These are phyloP conservation scores for Lentinula detonsa DNA, from an alignment of 768 basidiomycete species.

Conservation along the genomic window DNA sequence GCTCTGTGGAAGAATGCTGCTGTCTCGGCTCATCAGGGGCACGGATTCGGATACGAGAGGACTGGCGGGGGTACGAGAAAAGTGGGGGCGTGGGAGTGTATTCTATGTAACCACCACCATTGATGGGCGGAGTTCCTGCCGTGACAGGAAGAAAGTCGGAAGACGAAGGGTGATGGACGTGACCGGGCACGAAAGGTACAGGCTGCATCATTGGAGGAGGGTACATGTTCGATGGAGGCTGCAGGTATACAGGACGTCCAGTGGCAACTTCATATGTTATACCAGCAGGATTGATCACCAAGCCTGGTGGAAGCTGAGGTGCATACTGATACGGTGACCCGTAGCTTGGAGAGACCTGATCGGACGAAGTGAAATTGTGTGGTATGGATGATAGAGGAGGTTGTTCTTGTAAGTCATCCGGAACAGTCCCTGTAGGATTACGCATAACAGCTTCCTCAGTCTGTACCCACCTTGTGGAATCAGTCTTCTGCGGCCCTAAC, in stretches of 20 bases:
- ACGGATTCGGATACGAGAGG: slow-evolving; percentile 69
- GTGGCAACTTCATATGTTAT: slow-evolving; percentile 80
- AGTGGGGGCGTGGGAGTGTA: slow-evolving; percentile 51
- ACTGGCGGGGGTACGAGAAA: slow-evolving; percentile 69
- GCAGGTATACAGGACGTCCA: slow-evolving; percentile 72
- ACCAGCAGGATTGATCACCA: slow-evolving; percentile 69
- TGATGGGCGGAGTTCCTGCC: slow-evolving; percentile 54
- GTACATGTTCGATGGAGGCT: slow-evolving; percentile 55
- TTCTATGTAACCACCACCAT: slow-evolving; percentile 48
- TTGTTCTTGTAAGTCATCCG: slow-evolving; percentile 20
- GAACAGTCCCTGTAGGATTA: slow-evolving; percentile 24
- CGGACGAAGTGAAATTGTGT: slow-evolving; percentile 36
- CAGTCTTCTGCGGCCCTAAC: slow-evolving; percentile 23
- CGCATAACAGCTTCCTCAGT: slow-evolving; percentile 46
- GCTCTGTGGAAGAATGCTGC: slow-evolving; percentile 19
- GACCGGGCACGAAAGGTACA: slow-evolving; percentile 51
- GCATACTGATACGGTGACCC: slow-evolving; percentile 64
- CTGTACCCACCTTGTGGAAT: slow-evolving; percentile 30
- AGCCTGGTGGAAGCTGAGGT: slow-evolving; percentile 62
- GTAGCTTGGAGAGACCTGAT: slow-evolving; percentile 51
- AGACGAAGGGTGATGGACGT: slow-evolving; percentile 55
- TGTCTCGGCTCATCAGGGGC: slow-evolving; percentile 36
- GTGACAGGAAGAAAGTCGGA: slow-evolving; percentile 25
- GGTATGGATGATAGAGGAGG: slow-evolving; percentile 33
- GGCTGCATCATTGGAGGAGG: slow-evolving; percentile 57